Conservation (phyloP, 768 basidiomycete genomes). For the Tylopilus balloui region DNA sequence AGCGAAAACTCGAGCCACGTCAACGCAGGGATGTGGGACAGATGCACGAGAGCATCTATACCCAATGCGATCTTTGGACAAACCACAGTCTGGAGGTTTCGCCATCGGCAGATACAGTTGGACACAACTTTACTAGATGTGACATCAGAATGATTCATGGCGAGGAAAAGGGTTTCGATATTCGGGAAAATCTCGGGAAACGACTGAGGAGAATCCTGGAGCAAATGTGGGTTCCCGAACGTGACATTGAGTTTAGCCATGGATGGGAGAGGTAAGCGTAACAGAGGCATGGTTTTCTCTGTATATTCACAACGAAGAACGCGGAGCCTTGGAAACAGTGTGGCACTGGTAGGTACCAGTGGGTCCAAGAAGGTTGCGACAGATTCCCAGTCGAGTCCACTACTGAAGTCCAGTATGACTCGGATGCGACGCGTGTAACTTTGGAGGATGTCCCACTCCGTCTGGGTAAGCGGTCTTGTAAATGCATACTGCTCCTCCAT, state of each 20-base stretch:
- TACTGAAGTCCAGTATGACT: neutral
- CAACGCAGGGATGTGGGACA: too few species aligned
- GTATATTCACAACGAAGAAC: neutral
- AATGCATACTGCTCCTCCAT: neutral
- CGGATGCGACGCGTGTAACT: neutral
- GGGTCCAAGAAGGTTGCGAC: neutral
- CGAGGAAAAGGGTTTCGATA: neutral
- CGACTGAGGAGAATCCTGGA: neutral
- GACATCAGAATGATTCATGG: too few species aligned
- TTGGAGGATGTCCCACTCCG: neutral
- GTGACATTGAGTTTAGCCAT: neutral
- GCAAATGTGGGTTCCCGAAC: too few species aligned
- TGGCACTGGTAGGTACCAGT: neutral
- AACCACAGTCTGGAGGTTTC: too few species aligned
- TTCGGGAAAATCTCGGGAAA: neutral
- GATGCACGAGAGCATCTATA: too few species aligned
- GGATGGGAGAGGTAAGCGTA: neutral
- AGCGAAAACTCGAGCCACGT: too few species aligned
- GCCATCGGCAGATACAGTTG: too few species aligned
- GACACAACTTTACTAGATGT: too few species aligned
- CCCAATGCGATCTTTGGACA: too few species aligned
- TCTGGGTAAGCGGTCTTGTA: neutral
- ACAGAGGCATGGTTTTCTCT: neutral
- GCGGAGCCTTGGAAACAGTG: neutral
- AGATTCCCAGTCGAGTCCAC: neutral